Conservation (phyloP, 2,329 filamentous ascomycete genomes). For the Phoma sp. region DNA sequence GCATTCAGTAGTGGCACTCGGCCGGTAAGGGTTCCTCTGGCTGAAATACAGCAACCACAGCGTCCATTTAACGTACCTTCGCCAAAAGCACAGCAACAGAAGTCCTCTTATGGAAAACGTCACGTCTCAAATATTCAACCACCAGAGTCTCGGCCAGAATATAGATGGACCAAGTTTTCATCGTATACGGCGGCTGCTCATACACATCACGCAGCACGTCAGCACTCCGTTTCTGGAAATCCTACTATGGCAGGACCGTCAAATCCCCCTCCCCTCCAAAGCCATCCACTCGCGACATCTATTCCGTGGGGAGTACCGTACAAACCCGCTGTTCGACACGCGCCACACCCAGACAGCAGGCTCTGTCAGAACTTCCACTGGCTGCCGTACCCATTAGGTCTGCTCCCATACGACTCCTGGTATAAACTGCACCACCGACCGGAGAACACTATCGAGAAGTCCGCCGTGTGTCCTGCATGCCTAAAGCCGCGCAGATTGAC, state of each 20-base stretch:
- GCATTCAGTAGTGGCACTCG: neutral
- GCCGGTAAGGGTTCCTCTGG: neutral
- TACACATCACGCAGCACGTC: neutral
- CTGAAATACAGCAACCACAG: neutral
- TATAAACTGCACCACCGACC: constrained; percentile 26
- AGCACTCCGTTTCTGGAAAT: neutral
- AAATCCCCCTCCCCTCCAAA: neutral
- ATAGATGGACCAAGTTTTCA: too few species aligned
- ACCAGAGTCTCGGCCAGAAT: too few species aligned
- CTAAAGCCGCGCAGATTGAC: constrained; percentile 19
- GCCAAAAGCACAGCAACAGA: too few species aligned
- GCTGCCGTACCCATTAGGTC: constrained; percentile 33
- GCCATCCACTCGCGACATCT: neutral
- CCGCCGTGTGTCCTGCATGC: constrained; percentile 27
- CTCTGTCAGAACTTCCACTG: constrained; percentile 34
- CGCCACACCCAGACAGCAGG: constrained; percentile 29
- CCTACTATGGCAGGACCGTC: neutral
- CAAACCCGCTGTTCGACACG: constrained; percentile 21
- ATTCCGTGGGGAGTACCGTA: neutral
- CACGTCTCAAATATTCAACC: too few species aligned
- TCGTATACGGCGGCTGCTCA: neutral
- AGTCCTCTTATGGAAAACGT: too few species aligned
- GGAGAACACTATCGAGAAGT: neutral
- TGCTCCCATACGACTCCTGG: constrained; percentile 37
- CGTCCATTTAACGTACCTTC: too few species aligned